Conservation (phyloP, 306 rosid genomes). For the Quercus wislizeni region DNA sequence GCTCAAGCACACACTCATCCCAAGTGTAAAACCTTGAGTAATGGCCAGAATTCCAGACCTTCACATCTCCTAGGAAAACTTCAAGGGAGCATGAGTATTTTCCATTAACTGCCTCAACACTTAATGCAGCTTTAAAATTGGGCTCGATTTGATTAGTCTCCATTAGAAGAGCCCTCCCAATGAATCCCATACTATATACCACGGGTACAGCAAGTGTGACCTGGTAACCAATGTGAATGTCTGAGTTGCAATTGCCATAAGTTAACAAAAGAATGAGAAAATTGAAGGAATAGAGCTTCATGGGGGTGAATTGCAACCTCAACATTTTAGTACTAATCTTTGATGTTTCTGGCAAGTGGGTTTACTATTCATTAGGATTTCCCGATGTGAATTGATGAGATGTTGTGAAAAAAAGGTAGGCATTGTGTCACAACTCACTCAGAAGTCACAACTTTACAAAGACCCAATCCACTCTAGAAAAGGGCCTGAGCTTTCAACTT, state of each 20-base stretch:
- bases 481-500: conserved; percentile 40
- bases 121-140: conserved; percentile 61
- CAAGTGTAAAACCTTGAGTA: conserved; percentile 55
- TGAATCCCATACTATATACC: conserved; percentile 47
- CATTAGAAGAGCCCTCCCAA: conserved; percentile 60
- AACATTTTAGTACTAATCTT: conserved; percentile 17
- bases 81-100: conserved; percentile 69
- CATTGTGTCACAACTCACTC: conserved; percentile 35
- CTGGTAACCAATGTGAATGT: conserved; percentile 42
- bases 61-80: conserved; percentile 80
- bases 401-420: conserved; percentile 33
- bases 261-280: conserved; percentile 33
- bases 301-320: conserved; percentile 21
- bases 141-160: conserved; percentile 44
- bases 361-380: conserved; percentile 26
- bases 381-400: conserved; percentile 38
- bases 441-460: conserved; percentile 29
- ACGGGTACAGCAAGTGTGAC: conserved; percentile 54
- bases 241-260: conserved; percentile 43
- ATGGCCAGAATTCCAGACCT: conserved; percentile 88
- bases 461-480: conserved; percentile 54
- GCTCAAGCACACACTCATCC: conserved; percentile 59
- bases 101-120: conserved; percentile 52
- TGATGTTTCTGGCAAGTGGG: conserved; percentile 33
- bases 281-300: conserved; percentile 48